A percentile compares a stretch with the other conserved stretches of the same genome.
Evolutionary conservation across 495 filamentous ascomycete genomes (phyloP).

Genomic region (Neurospora intermedia): DNA sequence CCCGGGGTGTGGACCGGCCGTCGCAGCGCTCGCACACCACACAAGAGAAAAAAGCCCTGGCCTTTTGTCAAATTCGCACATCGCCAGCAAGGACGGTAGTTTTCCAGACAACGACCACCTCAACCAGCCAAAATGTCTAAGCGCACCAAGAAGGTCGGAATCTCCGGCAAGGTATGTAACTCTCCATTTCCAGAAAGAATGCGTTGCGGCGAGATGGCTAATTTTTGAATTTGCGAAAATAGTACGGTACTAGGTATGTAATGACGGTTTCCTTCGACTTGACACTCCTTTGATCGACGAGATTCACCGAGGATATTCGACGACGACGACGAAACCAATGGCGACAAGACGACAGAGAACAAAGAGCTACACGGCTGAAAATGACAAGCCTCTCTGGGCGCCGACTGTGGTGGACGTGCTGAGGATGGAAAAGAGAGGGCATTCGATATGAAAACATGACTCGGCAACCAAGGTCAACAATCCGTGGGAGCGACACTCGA

Average conservation of each 20-base stretch:
- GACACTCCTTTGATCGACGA: neutral
- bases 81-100: constrained; percentile 14
- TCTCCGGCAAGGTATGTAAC: constrained; percentile 45
- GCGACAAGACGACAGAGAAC: neutral
- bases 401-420: neutral
- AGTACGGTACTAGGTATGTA: constrained; percentile 50
- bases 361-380: neutral
- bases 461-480: neutral
- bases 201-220: neutral
- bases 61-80: constrained; percentile 22
- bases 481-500: neutral
- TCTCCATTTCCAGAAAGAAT: neutral
- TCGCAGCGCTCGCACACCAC: constrained; percentile 1
- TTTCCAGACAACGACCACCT: constrained; percentile 14
- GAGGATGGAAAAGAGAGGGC: neutral
- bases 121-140: constrained; percentile 75
- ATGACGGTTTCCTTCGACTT: constrained; percentile 5
- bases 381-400: neutral
- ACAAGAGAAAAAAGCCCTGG: constrained; percentile 20
- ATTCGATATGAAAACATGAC: neutral
- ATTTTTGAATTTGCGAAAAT: constrained; percentile 14
- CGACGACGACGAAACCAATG: neutral
- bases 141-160: constrained; percentile 96
- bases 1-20: neutral
- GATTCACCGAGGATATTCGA: neutral